A percentile compares a stretch with the other conserved stretches of the same genome.
Conservation (phyloP, 169 alveolate genomes). For the Sarcocystis neurona region DNA sequence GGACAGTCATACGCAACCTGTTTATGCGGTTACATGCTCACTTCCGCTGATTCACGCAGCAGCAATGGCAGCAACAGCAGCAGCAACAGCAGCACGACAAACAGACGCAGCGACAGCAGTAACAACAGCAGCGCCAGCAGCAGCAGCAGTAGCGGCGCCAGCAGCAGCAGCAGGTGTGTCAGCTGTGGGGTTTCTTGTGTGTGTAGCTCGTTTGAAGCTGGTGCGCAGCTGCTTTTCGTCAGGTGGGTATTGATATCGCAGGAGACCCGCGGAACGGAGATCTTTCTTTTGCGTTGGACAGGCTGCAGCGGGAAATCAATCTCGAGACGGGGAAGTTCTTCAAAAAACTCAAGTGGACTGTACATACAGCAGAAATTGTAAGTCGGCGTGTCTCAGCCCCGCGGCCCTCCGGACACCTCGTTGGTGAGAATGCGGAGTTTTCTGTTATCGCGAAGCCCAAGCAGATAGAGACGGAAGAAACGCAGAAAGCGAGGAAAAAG, state of each 20-base stretch:
- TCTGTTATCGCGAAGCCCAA: background rate
- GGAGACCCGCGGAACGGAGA: conserved; percentile 36
- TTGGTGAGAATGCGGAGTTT: too few relatives aligned
- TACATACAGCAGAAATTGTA: conserved; percentile 36
- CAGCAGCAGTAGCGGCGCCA: too few relatives aligned
- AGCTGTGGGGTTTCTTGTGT: background rate
- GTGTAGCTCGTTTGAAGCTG: background rate
- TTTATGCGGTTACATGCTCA: too few relatives aligned
- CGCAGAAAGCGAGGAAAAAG: too few relatives aligned
- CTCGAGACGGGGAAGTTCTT: background rate
- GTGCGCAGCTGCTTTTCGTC: background rate
- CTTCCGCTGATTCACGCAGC: too few relatives aligned
- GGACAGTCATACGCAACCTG: too few relatives aligned
- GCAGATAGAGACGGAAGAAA: background rate
- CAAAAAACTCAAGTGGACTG: background rate
- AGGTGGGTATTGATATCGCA: conserved; percentile 45
- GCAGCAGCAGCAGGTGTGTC: background rate
- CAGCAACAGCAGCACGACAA: too few relatives aligned
- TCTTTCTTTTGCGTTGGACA: background rate
- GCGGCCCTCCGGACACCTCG: too few relatives aligned
- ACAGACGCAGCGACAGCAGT: too few relatives aligned
- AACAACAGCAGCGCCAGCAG: too few relatives aligned
- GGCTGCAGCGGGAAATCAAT: conserved; percentile 18
- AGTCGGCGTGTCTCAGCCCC: background rate
- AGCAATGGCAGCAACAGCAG: too few relatives aligned